These are phyloP conservation scores for Saccharomycopsis javanensis DNA, from an alignment of 805 yeast genomes.

Conservation along the genomic window DNA sequence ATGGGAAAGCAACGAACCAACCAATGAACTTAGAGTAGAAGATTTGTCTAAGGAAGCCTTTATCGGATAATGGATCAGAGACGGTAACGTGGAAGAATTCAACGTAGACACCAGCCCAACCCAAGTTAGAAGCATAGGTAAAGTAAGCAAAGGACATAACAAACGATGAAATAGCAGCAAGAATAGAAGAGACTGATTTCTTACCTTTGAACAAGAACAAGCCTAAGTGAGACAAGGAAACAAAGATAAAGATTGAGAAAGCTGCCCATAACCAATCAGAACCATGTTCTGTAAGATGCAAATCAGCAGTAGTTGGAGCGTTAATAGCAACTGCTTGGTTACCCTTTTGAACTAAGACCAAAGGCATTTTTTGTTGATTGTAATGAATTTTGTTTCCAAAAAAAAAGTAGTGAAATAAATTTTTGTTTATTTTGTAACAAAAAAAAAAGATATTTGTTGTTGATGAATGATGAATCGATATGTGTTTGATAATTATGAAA, in stretches of 20 bases:
- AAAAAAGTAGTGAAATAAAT: too few species aligned
- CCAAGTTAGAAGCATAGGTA: slow-evolving; percentile 49
- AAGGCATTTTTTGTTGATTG: slow-evolving; percentile 9
- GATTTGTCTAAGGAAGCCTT: slow-evolving; percentile 37
- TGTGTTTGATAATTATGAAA: not conserved
- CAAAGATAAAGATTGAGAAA: slow-evolving; percentile 37
- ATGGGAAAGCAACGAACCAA: slow-evolving; percentile 49
- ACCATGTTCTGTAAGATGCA: slow-evolving; percentile 47
- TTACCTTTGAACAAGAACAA: slow-evolving; percentile 27
- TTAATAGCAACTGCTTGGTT: slow-evolving; percentile 34
- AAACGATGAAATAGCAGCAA: slow-evolving; percentile 35
- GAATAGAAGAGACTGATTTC: slow-evolving; percentile 28
- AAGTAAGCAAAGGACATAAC: slow-evolving; percentile 40
- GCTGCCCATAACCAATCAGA: slow-evolving; percentile 64
- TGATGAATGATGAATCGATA: too few species aligned
- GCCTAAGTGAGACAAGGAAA: slow-evolving; percentile 26
- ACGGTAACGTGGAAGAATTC: slow-evolving; percentile 42
- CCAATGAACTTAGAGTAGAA: slow-evolving; percentile 49
- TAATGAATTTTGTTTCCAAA: too few species aligned
- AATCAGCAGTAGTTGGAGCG: slow-evolving; percentile 36
- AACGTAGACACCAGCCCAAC: slow-evolving; percentile 38
- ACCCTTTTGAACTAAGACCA: slow-evolving; percentile 9
- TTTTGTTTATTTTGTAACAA: too few species aligned
- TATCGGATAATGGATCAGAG: slow-evolving; percentile 20
- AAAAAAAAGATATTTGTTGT: too few species aligned